Base-by-base conservation (phyloP, 257 asterid genomes). In the Solanum tarapatanum region DNA sequence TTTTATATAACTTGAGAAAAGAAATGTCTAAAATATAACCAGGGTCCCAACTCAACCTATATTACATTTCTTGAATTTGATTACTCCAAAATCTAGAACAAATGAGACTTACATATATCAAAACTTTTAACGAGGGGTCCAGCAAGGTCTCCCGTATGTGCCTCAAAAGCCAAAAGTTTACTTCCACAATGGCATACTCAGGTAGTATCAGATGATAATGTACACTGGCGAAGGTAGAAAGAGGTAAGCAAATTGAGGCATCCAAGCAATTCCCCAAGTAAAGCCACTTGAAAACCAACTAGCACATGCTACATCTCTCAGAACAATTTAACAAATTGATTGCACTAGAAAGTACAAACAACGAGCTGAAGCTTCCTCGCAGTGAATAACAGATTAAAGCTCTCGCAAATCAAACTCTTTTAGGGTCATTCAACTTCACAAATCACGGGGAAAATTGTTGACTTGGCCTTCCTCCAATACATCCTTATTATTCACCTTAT, bases 401-500 rank as follows among this genome's bases (percentile, higher is more conserved):
- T 72, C 90, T 85, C 39, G 55, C 87, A 70, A 68, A 68, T 19
- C 28, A 70, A 60, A 64, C 84, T 75, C 35, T 69, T 64, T 51
- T 68, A 41, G 28, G 77, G 30, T 85, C 39, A 66, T 84, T 83
- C 26, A 30, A 37, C 85, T 69, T 93, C 92, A 97, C 90, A 97
- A 91, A 62, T 76, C 97, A 36, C 88, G 94, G 32, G 99, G 99
- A 88, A 97, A 97, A 89, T 92, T 96, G 91, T 83, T 95, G 91
- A 97, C 73, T 89, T 97, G 99, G 48, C 99, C 99, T 90, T 97
- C 98, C 94, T 97, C 99, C 89, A 94, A 89, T 82, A 94, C 92
- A 43, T 94, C 99, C 92, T 93, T 97, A 87, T 35, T 91, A 62
- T 94, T 93, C 86, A 64, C 91, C 93, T 94, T 95, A 87, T 97